Base-by-base conservation (phyloP, 257 asterid genomes). In the Cruciata laevipes region DNA sequence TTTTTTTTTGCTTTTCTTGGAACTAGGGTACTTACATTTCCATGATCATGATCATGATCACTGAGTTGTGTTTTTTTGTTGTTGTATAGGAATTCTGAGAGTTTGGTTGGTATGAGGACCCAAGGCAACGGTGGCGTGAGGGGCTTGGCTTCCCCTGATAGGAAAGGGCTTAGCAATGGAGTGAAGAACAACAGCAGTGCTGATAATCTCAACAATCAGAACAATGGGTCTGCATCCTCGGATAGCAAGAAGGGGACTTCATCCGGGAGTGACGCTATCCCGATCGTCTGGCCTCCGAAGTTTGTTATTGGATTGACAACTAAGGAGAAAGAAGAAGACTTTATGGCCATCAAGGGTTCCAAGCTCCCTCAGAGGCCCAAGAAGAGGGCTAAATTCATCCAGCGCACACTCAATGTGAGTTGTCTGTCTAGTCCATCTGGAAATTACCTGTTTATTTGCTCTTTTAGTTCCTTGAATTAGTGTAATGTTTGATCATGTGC, bases 121-220 rank as follows among this genome's bases (percentile, higher is more conserved):
- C 55, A 47, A 47, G 11, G 55, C 55, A 47, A 47, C 55, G 55
- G 55, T 47, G 55, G 55, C 55, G 55, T 47, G 55, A 47, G 55
- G 55, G 18, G 51, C 0, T 42, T 42, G 51, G 51, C 51, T 42
- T 42, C 51, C 51, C 51, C 51, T 3, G 55, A 47, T 17, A 42
- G 51, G 51, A 42, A 42, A 42, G 51, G 51, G 5, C 51, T 42
- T 13, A 42, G 51, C 51, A 42, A 42, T 42, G 51, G 51, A 42
- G 51, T 42, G 6, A 42, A 42, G 51, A 42, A 13, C 18, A 42
- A 13, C 18, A 42, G 51, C 51, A 42, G 51, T 42, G 17, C 51
- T 42, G 51, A 42, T 42, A 42, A 13, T 13, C 51, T 42, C 2
- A 42, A 42, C 51, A 42, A 42, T 42, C 17, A 42, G 3, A 47